Base-by-base conservation (phyloP, 441 rosid species). In the Cnidoscolus chayamansa region DNA sequence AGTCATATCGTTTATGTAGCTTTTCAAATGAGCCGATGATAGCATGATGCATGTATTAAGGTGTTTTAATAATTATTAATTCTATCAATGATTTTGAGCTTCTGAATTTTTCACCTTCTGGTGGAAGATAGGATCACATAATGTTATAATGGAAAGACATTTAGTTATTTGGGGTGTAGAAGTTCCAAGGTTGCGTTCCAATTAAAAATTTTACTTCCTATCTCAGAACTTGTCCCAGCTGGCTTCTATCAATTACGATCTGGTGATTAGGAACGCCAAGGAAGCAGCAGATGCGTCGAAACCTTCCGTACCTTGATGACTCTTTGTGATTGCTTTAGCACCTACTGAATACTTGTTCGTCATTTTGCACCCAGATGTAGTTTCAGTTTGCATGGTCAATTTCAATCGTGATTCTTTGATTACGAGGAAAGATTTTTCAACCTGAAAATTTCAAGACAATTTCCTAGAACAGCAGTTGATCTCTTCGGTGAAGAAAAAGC, bases 161-260 rank as follows among this genome's bases (percentile, higher is more conserved):
- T 40, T 56, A 65, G 47, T 25, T 49, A 4, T 25, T 30, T 17
- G 1, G 45, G 45, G 45, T 7, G 6, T 40, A 5, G 0, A 43
- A 7, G 19, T 45, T n/a, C 20, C 16, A 43, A 35, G 2, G 6
- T 61, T 47, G 16, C n/a, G 10, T 45, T 25, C 45, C 49, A 30
- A 59, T 45, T 17, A 30, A 43, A 61, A 35, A 62, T 68, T 12
- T 75, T 60, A 43, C 59, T 53, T 67, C 48, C 68, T 76, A 15
- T 67, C 19, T 40, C 91, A 96, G 98, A 96, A 96, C 80, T 83
- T 96, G 78, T 86, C 98, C 37, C 98, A 93, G 84, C 78, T 96
- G 77, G 98, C 97, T 73, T 93, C 97, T 10, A 93, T 96, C 72
- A 96, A 96, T 80, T 91, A 89, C 53, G 99, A 96, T 74, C 67